phyloP scores from a whole-genome alignment of 306 rosid genomes.

The Lotus japonicus region DNA sequence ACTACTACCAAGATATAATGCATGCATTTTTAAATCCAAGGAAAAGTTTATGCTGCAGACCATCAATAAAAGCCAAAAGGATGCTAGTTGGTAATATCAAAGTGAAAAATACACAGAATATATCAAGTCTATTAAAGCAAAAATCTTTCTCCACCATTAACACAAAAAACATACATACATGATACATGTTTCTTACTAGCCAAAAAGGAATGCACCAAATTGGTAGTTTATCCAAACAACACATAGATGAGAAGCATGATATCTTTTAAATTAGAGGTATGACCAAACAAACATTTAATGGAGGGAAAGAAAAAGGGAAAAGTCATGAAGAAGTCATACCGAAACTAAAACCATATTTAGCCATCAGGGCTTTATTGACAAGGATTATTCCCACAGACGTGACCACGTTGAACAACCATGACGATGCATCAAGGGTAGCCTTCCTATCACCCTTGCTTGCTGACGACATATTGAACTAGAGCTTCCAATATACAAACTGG shows the following conservation, averaged over 20 bases:
- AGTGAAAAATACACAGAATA: slow-evolving; percentile 21
- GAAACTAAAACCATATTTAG: slow-evolving; percentile 66
- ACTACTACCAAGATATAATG: slow-evolving; percentile 5
- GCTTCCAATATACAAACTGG: slow-evolving; percentile 14
- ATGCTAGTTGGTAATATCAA: neutral
- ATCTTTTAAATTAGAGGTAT: slow-evolving; percentile 1
- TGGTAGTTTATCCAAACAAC: slow-evolving; percentile 5
- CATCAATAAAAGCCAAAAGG: slow-evolving; percentile 5
- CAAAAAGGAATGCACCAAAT: slow-evolving; percentile 7
- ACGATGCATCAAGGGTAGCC: slow-evolving; percentile 66
- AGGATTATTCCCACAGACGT: slow-evolving; percentile 81
- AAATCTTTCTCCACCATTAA: neutral
- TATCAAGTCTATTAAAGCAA: neutral
- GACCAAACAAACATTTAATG: slow-evolving; percentile 11
- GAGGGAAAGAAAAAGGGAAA: slow-evolving; percentile 3
- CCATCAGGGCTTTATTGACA: slow-evolving; percentile 81
- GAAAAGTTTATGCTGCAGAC: neutral
- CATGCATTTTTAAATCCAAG: slow-evolving; percentile 4
- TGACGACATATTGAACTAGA: slow-evolving; percentile 47
- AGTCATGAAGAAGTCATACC: slow-evolving; percentile 35
- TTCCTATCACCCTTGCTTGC: slow-evolving; percentile 58
- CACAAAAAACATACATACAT: neutral
- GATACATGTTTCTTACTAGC: neutral
- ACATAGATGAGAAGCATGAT: neutral
- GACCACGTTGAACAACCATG: slow-evolving; percentile 83